These are phyloP conservation scores for Noccaea caerulescens DNA, from an alignment of 345 rosid species.

Conservation along the genomic window DNA sequence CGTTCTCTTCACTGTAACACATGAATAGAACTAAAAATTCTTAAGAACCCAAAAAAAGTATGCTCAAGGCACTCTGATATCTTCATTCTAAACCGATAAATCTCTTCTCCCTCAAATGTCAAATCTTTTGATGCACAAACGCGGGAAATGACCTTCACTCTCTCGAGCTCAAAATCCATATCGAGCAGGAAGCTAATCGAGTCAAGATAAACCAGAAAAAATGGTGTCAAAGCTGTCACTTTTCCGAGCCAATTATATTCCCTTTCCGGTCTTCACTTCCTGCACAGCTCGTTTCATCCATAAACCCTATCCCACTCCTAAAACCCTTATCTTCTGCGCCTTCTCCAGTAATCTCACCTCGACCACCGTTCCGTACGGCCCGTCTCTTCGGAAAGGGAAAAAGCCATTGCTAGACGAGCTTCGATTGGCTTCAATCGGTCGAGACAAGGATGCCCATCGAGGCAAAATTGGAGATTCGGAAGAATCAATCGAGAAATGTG, in stretches of 20 bases:
- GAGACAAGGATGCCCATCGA: constrained; percentile 23
- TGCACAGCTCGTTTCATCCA: constrained; percentile 41
- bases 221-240: constrained; percentile 59
- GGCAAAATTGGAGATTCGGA: constrained; percentile 11
- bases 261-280: constrained; percentile 43
- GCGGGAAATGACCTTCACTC: constrained; percentile 35
- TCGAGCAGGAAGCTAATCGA: background rate
- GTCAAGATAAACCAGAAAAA: background rate
- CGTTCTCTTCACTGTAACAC: background rate
- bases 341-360: constrained; percentile 39
- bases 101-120: background rate
- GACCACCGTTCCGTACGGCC: constrained; percentile 59
- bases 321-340: constrained; percentile 44
- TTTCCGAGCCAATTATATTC: constrained; percentile 45
- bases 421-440: constrained; percentile 1
- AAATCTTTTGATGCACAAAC: constrained; percentile 32
- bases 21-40: background rate
- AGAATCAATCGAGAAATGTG: constrained; percentile 39
- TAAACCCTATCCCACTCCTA: constrained; percentile 43
- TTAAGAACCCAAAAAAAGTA: no score
- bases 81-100: background rate
- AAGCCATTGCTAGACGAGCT: constrained; percentile 35
- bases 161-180: constrained; percentile 14
- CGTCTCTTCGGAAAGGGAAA: constrained; percentile 77
- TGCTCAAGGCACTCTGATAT: background rate